These are phyloP conservation scores for Suillus alpinus DNA, from an alignment of 768 basidiomycete genomes.

Conservation along the genomic window DNA sequence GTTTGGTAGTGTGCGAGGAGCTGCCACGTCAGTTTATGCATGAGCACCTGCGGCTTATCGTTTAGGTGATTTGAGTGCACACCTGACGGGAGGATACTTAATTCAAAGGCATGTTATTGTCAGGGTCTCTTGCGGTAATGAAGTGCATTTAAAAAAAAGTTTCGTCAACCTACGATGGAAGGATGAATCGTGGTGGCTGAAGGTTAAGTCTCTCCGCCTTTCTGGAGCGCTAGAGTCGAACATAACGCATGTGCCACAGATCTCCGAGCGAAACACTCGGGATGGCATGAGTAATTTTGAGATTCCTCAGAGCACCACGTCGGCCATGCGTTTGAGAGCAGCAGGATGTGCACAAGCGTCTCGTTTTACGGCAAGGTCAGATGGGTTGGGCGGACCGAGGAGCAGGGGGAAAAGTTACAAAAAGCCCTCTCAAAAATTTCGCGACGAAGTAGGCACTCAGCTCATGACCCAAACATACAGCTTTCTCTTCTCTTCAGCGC, in stretches of 20 bases:
- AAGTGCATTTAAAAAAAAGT: not conserved
- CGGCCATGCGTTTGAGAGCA: not conserved
- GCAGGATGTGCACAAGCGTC: not conserved
- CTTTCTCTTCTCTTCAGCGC: too few relatives aligned
- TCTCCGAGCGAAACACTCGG: not conserved
- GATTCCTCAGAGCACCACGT: not conserved
- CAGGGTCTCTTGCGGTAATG: not conserved
- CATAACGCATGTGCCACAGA: not conserved
- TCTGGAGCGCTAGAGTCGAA: not conserved
- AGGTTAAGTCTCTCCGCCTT: not conserved
- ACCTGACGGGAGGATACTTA: too few relatives aligned
- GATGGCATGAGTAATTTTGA: not conserved
- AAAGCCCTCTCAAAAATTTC: too few relatives aligned
- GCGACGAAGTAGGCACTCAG: too few relatives aligned
- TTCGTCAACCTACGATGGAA: not conserved
- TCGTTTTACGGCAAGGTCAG: not conserved
- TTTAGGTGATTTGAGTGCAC: too few relatives aligned
- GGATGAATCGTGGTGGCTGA: not conserved
- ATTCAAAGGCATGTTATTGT: too few relatives aligned
- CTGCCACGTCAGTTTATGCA: not conserved
- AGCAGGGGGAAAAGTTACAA: too few relatives aligned
- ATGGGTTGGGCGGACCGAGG: not conserved
- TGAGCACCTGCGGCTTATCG: too few relatives aligned
- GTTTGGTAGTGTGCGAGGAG: not conserved
- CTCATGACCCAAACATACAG: too few relatives aligned